Evolutionary conservation across 2,329 filamentous ascomycete species (phyloP), one percentile per base, ranked within the genome.

Genomic region (Aspergillus felis): DNA sequence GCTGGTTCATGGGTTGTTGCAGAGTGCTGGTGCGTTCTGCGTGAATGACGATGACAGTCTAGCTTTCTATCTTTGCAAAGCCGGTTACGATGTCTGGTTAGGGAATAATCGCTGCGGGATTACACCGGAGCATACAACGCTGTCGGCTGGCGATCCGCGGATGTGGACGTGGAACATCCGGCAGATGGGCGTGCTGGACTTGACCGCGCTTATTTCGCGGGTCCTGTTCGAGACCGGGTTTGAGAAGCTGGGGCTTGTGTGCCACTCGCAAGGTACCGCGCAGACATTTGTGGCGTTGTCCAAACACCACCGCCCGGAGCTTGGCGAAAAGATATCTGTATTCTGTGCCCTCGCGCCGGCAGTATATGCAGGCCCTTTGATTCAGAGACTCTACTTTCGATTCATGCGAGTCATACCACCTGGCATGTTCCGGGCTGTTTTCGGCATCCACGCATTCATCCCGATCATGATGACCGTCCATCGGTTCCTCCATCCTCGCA

Each of bases 151-250:
- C 3, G 93, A 97, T 68, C 92, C 93, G 1, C 84, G 92, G 29
- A 95, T 97, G 90, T 97, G 93, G 93, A 86, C 87, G 44, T 97
- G 93, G 93, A 96, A 96, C 64, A 95, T 97, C 55, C 85, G 90
- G 0, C 91, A 96, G 68, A 95, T 97, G 89, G 93, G 92, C 3
- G 87, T 92, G 1, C 85, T 95, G 69, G 93, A 97, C 70, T 81
- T 97, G 2, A 83, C 92, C 0, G 92, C 92, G 0, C 81, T 97
- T 35, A 83, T 89, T 1, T 90, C 88, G 0, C 86, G 90, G 5
- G 90, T 97, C 1, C 81, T 96, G 1, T 82, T 81, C 42, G 89
- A 95, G 75, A 97, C 92, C 0, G 87, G 89, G 0, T 96, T 95
- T 67, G 79, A 84, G 17, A 94, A 93, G 71, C 80, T 96, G 4